Evolutionary conservation across 495 filamentous ascomycete species (phyloP).

Genomic region (Daldinia vernicosa): DNA sequence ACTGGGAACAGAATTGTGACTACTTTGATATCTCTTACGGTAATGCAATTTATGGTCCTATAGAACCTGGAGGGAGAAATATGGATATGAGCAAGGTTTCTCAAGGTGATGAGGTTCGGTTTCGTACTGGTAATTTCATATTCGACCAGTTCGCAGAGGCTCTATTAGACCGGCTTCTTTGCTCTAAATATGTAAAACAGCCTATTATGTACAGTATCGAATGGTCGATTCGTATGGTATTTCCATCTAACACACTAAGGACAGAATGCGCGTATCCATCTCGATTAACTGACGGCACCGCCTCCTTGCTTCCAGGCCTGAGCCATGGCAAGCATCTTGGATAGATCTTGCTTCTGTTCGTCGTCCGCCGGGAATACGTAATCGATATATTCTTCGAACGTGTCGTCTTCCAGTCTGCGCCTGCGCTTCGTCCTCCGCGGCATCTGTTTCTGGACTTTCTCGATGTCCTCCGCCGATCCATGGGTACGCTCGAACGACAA

Average conservation of each 20-base stretch:
- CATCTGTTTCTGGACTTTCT: slow-evolving; percentile 91
- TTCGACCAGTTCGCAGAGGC: background rate
- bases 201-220: slow-evolving; percentile 28
- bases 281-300: slow-evolving; percentile 35
- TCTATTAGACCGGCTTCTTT: slow-evolving; percentile 4
- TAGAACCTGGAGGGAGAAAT: background rate
- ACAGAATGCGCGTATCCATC: slow-evolving; percentile 4
- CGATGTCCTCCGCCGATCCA: slow-evolving; percentile 78
- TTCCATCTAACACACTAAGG: slow-evolving; percentile 3
- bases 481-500: slow-evolving; percentile 87
- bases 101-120: background rate
- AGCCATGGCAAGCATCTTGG: slow-evolving; percentile 83
- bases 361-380: slow-evolving; percentile 98
- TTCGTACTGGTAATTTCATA: background rate
- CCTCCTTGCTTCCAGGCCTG: slow-evolving; percentile 84
- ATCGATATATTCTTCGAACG: slow-evolving; percentile 97
- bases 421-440: slow-evolving; percentile 93
- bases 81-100: background rate
- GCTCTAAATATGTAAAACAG: slow-evolving; percentile 11
- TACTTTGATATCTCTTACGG: background rate
- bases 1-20: background rate
- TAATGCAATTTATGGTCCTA: background rate
- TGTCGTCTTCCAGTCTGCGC: slow-evolving; percentile 91
- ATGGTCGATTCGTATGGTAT: slow-evolving; percentile 13
- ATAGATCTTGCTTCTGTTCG: slow-evolving; percentile 82